A percentile compares a stretch with the other conserved stretches of the same genome.
phyloP scores from a whole-genome alignment of 2,329 filamentous ascomycete genomes.

The Talaromyces sp. region DNA sequence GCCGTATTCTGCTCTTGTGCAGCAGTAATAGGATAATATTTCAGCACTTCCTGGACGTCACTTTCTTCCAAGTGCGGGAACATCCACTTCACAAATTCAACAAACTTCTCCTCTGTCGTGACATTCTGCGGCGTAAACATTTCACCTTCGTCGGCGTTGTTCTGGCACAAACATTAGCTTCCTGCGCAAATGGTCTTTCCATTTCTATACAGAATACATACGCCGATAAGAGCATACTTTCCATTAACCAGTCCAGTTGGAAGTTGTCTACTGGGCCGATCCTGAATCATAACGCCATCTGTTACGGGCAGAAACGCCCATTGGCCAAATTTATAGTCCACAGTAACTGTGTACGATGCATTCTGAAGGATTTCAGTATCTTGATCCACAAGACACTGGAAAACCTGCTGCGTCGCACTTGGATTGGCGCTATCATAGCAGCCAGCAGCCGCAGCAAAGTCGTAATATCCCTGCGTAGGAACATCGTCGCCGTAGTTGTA shows the following conservation, averaged over 20 bases:
- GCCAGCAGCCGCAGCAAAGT: conserved; percentile 36
- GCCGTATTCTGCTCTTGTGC: conserved; percentile 18
- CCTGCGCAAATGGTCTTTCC: conserved; percentile 33
- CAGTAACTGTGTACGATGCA: conserved; percentile 27
- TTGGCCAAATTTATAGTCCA: conserved; percentile 37
- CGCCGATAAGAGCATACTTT: conserved; percentile 33
- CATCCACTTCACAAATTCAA: conserved; percentile 15
- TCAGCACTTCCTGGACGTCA: conserved; percentile 34
- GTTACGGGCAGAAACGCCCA: conserved; percentile 44
- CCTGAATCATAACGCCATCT: conserved; percentile 46
- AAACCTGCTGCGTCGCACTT: conserved; percentile 21
- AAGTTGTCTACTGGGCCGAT: conserved; percentile 42
- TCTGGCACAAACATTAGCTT: conserved; percentile 8
- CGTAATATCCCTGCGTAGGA: conserved; percentile 41
- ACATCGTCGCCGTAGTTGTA: conserved; percentile 44
- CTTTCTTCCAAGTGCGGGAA: conserved; percentile 39
- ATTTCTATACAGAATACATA: background rate
- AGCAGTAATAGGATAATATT: conserved; percentile 31
- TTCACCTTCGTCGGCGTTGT: conserved; percentile 41
- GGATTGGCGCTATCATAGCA: conserved; percentile 28
- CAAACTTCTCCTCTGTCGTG: conserved; percentile 7
- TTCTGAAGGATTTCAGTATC: conserved; percentile 30
- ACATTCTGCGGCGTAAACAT: conserved; percentile 27
- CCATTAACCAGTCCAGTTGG: conserved; percentile 33
- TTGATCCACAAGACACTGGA: conserved; percentile 34